Evolutionary conservation across 257 asterid genomes (phyloP).

Genomic region (Solanum virginianum): DNA sequence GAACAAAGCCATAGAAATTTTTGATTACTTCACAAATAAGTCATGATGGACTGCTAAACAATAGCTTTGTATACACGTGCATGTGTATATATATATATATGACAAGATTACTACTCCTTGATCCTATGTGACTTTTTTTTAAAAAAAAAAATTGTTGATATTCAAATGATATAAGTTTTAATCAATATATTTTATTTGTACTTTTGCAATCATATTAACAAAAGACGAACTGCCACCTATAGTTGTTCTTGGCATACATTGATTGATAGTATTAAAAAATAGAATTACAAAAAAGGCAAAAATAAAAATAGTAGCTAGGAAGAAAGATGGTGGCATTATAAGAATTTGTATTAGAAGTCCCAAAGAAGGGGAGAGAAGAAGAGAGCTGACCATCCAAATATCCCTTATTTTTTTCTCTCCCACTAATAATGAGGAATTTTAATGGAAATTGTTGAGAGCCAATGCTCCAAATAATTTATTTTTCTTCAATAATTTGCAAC

Average conservation of each 20-base stretch:
- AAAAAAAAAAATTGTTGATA: neutral
- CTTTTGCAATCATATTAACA: neutral
- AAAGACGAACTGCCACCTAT: neutral
- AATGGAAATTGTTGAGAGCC: conserved; percentile 7
- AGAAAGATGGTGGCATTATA: neutral
- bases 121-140: neutral
- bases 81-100: neutral
- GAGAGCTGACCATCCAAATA: conserved; percentile 21
- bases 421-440: conserved; percentile 13
- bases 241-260: neutral
- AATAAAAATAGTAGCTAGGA: neutral
- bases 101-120: neutral
- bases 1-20: neutral
- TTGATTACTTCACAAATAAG: neutral
- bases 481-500: conserved; percentile 14
- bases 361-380: neutral
- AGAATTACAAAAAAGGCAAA: neutral
- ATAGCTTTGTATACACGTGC: neutral
- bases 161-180: neutral
- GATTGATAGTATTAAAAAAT: neutral
- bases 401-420: conserved; percentile 43
- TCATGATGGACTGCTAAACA: neutral
- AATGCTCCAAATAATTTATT: neutral
- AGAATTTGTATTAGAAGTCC: neutral
- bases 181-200: neutral